A percentile compares a stretch with the other conserved stretches of the same genome.
Conservation (phyloP, 129 eudicot genomes). For the Helianthus tuberosus region DNA sequence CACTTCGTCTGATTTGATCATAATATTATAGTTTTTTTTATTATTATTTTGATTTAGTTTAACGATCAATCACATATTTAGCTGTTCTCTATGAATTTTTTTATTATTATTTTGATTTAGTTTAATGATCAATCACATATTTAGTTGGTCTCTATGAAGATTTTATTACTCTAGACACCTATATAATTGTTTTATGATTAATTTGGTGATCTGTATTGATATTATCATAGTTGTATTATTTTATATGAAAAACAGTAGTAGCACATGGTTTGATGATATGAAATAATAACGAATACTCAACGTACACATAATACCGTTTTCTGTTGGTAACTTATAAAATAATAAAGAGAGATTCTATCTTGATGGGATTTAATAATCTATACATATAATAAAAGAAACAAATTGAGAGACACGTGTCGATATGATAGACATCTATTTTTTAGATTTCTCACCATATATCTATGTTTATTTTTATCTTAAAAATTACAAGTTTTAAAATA, state of each 20-base stretch:
- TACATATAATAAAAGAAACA: too few relatives aligned
- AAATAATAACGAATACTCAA: conserved; percentile 19
- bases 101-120: neutral
- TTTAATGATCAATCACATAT: neutral
- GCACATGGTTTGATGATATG: conserved; percentile 31
- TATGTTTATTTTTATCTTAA: too few relatives aligned
- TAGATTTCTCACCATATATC: too few relatives aligned
- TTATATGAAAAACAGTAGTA: conserved; percentile 23
- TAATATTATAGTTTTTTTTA: neutral
- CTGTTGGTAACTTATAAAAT: conserved; percentile 20
- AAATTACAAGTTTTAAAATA: too few relatives aligned
- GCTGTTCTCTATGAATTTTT: neutral
- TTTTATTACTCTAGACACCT: neutral
- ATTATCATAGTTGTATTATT: conserved; percentile 8
- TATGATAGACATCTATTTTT: too few relatives aligned
- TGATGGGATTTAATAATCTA: neutral
- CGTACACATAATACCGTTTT: conserved; percentile 26
- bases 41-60: neutral
- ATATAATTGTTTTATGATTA: conserved; percentile 24
- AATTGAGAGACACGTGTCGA: too few relatives aligned
- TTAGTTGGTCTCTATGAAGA: neutral
- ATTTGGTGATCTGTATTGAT: conserved; percentile 10
- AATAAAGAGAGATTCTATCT: conserved; percentile 1
- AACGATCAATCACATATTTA: neutral
- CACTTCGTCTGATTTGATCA: neutral